These are phyloP conservation scores for Apiospora koreana DNA, from an alignment of 2,329 filamentous ascomycete species.

Conservation along the genomic window DNA sequence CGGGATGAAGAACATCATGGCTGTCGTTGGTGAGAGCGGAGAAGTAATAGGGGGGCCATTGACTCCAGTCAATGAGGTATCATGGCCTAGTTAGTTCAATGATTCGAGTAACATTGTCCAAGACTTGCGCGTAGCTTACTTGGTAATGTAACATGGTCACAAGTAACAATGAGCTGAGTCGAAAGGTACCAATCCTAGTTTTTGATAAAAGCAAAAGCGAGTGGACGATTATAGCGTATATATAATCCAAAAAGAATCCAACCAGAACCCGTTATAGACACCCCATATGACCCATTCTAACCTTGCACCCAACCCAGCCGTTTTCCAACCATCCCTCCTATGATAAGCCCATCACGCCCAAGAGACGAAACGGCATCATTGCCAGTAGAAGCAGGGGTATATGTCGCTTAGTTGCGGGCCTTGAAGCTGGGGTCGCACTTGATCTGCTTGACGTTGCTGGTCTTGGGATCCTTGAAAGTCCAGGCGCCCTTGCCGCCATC, in stretches of 20 bases:
- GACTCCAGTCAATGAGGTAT: background rate
- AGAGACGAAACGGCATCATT: too few species aligned
- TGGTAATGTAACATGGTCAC: too few species aligned
- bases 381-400: too few species aligned
- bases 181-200: background rate
- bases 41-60: background rate
- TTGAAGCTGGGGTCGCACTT: constrained; percentile 11
- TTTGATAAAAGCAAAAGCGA: background rate
- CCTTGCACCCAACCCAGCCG: background rate
- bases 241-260: background rate
- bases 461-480: background rate
- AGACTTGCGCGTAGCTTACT: too few species aligned
- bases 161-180: background rate
- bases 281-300: constrained; percentile 3
- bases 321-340: background rate
- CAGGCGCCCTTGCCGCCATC: constrained; percentile 1
- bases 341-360: background rate
- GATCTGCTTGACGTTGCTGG: background rate
- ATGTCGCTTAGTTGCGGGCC: background rate
- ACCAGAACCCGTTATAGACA: background rate
- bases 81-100: too few species aligned
- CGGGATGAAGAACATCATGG: constrained; percentile 37
- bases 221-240: background rate
- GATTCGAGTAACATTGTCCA: too few species aligned
- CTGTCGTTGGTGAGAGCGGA: constrained; percentile 26